Evolutionary conservation across 768 basidiomycete species (phyloP).

Genomic region (Dacryopinax spathularia): DNA sequence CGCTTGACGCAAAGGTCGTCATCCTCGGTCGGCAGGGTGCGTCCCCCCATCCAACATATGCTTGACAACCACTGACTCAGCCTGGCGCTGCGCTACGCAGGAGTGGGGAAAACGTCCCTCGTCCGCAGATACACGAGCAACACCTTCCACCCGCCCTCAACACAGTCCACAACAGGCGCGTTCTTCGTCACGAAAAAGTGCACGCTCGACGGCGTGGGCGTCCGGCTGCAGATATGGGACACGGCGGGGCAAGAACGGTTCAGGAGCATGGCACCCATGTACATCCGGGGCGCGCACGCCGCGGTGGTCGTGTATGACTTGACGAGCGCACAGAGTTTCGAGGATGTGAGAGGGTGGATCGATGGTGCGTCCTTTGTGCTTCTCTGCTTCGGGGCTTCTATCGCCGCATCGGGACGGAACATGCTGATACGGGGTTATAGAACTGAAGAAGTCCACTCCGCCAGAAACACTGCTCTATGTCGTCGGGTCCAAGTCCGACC

Average conservation of each 20-base stretch:
- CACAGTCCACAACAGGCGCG: conserved; percentile 81
- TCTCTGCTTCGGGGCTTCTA: conserved; percentile 2
- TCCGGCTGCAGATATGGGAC: conserved; percentile 34
- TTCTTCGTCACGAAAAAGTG: conserved; percentile 92
- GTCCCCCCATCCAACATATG: conserved; percentile 8
- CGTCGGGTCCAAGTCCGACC: conserved; percentile 63
- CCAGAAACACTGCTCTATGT: conserved; percentile 85
- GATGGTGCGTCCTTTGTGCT: conserved; percentile 41
- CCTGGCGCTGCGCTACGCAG: conserved; percentile 26
- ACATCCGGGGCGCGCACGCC: conserved; percentile 90
- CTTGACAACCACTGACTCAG: background rate
- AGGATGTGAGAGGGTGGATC: conserved; percentile 80
- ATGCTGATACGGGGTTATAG: conserved; percentile 26
- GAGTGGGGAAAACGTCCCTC: conserved; percentile 86
- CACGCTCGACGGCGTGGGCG: conserved; percentile 67
- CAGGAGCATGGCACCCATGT: conserved; percentile 68
- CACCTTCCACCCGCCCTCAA: conserved; percentile 76
- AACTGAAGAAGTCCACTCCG: conserved; percentile 74
- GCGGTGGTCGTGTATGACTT: conserved; percentile 92
- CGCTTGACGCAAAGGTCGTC: conserved; percentile 89
- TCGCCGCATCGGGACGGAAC: background rate
- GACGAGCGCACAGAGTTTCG: conserved; percentile 74
- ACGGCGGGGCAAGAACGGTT: conserved; percentile 10
- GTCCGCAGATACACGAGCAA: conserved; percentile 82
- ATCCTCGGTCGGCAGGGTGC: conserved; percentile 72